Base-by-base conservation (phyloP, 495 filamentous ascomycete species). In the Penicillium roqueforti region DNA sequence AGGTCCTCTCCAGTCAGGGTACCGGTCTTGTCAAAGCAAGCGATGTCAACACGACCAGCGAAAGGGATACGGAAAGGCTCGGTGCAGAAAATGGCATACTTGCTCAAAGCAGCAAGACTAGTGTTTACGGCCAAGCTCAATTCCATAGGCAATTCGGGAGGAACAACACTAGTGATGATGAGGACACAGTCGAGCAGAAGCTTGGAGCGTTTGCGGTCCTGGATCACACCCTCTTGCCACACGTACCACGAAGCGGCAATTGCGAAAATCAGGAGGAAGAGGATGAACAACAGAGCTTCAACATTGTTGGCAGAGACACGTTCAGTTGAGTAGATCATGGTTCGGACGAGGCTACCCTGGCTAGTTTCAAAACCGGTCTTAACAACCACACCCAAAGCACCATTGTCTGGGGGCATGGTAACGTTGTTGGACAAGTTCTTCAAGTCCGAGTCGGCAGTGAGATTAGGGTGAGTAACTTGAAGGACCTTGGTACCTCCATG, bases 201-300 rank as follows among this genome's bases (percentile, higher is more conserved):
- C 80, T 99, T 99, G 19, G 91, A 96, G 53, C 93, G 84, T 78
- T 97, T 97, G 62, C 93, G 86, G 68, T 97, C 92, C 74, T 86
- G 87, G 51, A 79, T 72, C 34, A 97, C 92, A 73, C 93, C 93
- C 70, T 99, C 92, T 54, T 91, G 83, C 93, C 93, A 99, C 44
- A 99, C 93, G 68, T 99, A 99, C 93, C 95, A 97, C n/a, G 92
- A 95, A 29, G 93, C 93, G 50, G 93, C 93, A 68, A 99, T 79
- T 58, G 93, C 93, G 75, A 99, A 99, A 61, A 97, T 82, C 44
- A 96, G 80, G 5, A 99, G 80, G 77, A 99, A 99, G 43, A 97
- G 79, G 58, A 99, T 99, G 75, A 99, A 99, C 31, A 95, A 72
- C 13, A 99, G 73, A 3, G 93, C 93, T 69, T 99, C 93, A 45